Percentiles rank a stretch among this genome's conserved stretches.
phyloP scores from a whole-genome alignment of 495 filamentous ascomycete species.

The Penicillium nucicola region DNA sequence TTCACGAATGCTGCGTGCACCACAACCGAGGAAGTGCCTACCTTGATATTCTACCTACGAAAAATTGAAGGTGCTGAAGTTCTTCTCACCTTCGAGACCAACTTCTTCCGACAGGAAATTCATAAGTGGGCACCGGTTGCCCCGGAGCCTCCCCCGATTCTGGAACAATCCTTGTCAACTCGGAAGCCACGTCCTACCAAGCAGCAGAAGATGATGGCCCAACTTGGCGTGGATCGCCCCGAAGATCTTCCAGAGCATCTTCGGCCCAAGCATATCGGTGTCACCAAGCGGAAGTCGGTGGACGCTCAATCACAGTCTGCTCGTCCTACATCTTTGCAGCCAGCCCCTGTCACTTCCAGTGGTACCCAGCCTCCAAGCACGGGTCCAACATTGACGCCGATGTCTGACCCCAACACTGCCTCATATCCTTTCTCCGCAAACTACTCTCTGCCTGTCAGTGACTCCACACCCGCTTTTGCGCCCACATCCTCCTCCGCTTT shows the following conservation, averaged over 20 bases:
- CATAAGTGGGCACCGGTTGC: conserved; percentile 96
- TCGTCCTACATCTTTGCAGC: conserved; percentile 26
- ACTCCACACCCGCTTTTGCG: conserved; percentile 41
- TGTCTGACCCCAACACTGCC: conserved; percentile 27
- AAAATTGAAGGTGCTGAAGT: conserved; percentile 99
- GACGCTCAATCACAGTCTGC: conserved; percentile 22
- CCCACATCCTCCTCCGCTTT: conserved; percentile 38
- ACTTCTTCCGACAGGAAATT: conserved; percentile 93
- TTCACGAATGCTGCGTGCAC: conserved; percentile 78
- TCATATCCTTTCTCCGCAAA: conserved; percentile 43
- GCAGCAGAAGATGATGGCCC: conserved; percentile 89
- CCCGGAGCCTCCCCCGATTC: conserved; percentile 71
- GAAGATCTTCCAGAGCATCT: conserved; percentile 83
- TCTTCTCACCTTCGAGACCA: conserved; percentile 86
- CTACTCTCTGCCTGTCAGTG: conserved; percentile 36
- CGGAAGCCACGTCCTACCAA: conserved; percentile 97
- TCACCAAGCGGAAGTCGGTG: conserved; percentile 46
- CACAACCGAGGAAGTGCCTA: conserved; percentile 80
- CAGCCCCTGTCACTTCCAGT: conserved; percentile 23
- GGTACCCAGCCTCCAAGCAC: conserved; percentile 22
- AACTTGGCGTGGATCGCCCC: conserved; percentile 79
- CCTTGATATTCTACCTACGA: conserved; percentile 93
- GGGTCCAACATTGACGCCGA: conserved; percentile 35
- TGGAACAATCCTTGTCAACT: conserved; percentile 86
- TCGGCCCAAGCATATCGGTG: conserved; percentile 67